These are phyloP conservation scores for Exophiala alcalophila DNA, from an alignment of 2,329 filamentous ascomycete genomes.

Conservation along the genomic window DNA sequence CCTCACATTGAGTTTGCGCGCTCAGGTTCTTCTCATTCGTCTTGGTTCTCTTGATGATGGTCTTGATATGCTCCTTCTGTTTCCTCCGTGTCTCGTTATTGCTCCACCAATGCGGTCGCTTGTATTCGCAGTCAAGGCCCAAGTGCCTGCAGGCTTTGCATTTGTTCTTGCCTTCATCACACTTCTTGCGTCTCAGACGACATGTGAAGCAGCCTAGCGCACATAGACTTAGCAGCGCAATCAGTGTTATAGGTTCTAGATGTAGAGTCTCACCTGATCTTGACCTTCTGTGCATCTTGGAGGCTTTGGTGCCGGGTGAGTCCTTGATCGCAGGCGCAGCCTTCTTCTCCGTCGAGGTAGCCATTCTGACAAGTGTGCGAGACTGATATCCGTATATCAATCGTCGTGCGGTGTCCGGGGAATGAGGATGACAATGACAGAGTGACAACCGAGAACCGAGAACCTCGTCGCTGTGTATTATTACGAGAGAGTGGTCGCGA, in stretches of 20 bases:
- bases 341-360: slow-evolving; percentile 26
- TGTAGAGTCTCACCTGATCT: slow-evolving; percentile 80
- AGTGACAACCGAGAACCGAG: slow-evolving; percentile 11
- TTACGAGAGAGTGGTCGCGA: slow-evolving; percentile 36
- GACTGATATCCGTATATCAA: slow-evolving; percentile 1
- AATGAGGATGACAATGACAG: slow-evolving; percentile 16
- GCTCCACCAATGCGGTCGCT: slow-evolving; percentile 95
- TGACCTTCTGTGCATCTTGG: slow-evolving; percentile 89
- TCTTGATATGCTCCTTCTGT: slow-evolving; percentile 95
- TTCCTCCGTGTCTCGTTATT: slow-evolving; percentile 80
- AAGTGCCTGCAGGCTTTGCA: slow-evolving; percentile 68
- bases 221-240: too few relatives aligned
- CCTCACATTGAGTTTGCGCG: slow-evolving; percentile 36
- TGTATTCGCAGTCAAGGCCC: slow-evolving; percentile 89
- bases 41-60: slow-evolving; percentile 96
- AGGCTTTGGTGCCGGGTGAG: slow-evolving; percentile 42
- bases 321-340: slow-evolving; percentile 34
- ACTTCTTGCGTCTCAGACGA: slow-evolving; percentile 66
- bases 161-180: slow-evolving; percentile 63
- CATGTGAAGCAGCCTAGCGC: slow-evolving; percentile 63
- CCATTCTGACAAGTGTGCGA: slow-evolving; percentile 19
- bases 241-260: too few relatives aligned
- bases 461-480: slow-evolving; percentile 23
- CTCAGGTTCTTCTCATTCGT: slow-evolving; percentile 76
- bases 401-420: slow-evolving; percentile 4